These are phyloP conservation scores for Xylariales sp. DNA, from an alignment of 2,329 filamentous ascomycete genomes.

Conservation along the genomic window DNA sequence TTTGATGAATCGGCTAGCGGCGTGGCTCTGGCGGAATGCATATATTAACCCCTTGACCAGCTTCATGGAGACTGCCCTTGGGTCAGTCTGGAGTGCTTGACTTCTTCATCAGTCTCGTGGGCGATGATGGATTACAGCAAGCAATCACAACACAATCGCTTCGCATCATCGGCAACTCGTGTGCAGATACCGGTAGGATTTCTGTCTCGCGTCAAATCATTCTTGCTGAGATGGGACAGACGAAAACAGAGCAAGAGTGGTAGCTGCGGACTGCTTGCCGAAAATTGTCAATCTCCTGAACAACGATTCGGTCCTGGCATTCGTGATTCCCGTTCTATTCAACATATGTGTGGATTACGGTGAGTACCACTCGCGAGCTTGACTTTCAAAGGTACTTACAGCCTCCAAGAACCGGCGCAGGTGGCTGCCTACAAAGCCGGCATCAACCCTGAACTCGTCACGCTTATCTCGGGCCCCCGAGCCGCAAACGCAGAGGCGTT, in stretches of 20 bases:
- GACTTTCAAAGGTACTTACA: constrained; percentile 13
- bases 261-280: constrained; percentile 42
- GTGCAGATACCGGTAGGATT: constrained; percentile 50
- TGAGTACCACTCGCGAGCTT: constrained; percentile 27
- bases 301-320: constrained; percentile 43
- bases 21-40: neutral
- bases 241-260: constrained; percentile 53
- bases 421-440: constrained; percentile 46
- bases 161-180: constrained; percentile 57
- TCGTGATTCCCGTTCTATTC: constrained; percentile 55
- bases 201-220: neutral
- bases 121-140: constrained; percentile 31
- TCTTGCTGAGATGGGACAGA: constrained; percentile 31
- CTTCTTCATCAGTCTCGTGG: constrained; percentile 48
- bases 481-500: constrained; percentile 37
- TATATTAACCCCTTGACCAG: constrained; percentile 29
- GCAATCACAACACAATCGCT: constrained; percentile 49
- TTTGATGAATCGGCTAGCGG: neutral
- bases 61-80: constrained; percentile 50
- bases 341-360: constrained; percentile 62
- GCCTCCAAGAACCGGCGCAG: constrained; percentile 49
- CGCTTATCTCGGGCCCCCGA: constrained; percentile 42
- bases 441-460: constrained; percentile 45
- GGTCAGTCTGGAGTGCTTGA: constrained; percentile 54
- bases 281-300: constrained; percentile 44